Base-by-base conservation (phyloP, 768 basidiomycete species). In the Boletus rufocinnamomeus region DNA sequence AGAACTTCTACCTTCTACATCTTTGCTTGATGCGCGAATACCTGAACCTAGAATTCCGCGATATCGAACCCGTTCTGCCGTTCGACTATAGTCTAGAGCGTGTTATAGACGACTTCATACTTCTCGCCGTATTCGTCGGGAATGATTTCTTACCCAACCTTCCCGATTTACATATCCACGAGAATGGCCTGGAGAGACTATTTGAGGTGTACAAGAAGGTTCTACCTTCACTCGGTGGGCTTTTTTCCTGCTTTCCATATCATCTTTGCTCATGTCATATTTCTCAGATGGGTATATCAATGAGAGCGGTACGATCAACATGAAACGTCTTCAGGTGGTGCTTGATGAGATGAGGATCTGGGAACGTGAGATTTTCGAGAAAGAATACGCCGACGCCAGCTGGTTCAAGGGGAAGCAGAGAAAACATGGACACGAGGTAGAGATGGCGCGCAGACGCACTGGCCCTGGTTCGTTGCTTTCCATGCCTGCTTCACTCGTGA, bases 91-190 rank as follows among this genome's bases (percentile, higher is more conserved):
- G 80, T 69, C 83, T 98, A 61, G 97, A 99, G 72, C 87, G 92
- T 37, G 80, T 99, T 73, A 96, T 99, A 69, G 96, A 99, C 73
- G 97, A 99, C 77, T 98, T 98, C 74, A 91, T 98, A 67, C 80
- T 98, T 8, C 84, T 99, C 65, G 93, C 95, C 25, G 93, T 98
- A 28, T 99, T 99, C 66, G 88, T 98, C 51, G 97, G 97, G 34
- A 99, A 98, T 70, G 96, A 98, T 76, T 98, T 98, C 75, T 74
- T 98, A 62, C 97, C 96, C 9, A 92, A 98, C 76, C 74, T 99
- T 57, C 97, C 97, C 6, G 95, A 97, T 72, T 74, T 99, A 28
- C 97, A 98, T 71, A 98, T 99, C 71, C 94, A 98, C 67, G 93
- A 97, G 75, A 97, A 98, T 69, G 97, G 93, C 17, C 72, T 99